Evolutionary conservation across 345 rosid genomes (phyloP), one percentile per base, ranked within the genome.

Genomic region (Combretum micranthum): DNA sequence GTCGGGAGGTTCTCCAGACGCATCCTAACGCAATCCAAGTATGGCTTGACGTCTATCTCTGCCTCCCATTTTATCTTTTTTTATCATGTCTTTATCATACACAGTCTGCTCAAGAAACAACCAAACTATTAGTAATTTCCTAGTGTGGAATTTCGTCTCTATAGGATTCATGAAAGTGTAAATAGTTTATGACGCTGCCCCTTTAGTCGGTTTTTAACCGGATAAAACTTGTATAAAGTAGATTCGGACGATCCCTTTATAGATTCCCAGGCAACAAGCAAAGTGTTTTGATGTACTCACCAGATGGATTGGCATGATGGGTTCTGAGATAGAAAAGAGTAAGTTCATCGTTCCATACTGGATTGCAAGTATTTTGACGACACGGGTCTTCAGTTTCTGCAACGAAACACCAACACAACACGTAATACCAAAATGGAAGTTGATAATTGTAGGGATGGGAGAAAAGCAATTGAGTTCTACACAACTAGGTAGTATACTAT

Each of bases 291-390:
- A 12, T 9, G 17, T 26, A 69, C 85, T 79, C 61, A 93, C 97
- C 49, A 93, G 72, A 68, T 5, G 62, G 59, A 93, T 63, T 16
- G 88, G 80, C 57, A 64, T 53, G 50, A 42, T 46, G 17, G 73
- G 76, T 39, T 77, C 71, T 20, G 50, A 69, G 42, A 89, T 66
- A 2, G 90, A 69, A 42, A n/a, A 93, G 85, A 20, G 94, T 87
- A 52, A 85, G 56, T 45, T 87, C 94, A 25, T 87, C 91, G 15
- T 89, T 79, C 97, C 97, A 89, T 59, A 69, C 83, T 0, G 99
- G 99, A 67, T 93, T 87, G 67, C 91, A 80, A 71, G 69, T 76
- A n/a, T 73, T 72, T 77, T 78, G 19, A 89, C 75, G 37, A 85
- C 78, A 0, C 78, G 81, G 16, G 85, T 77, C 77, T 83, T 85